Base-by-base conservation (phyloP, 805 yeast species). In the Groenewaldozyma salmanticensis region DNA sequence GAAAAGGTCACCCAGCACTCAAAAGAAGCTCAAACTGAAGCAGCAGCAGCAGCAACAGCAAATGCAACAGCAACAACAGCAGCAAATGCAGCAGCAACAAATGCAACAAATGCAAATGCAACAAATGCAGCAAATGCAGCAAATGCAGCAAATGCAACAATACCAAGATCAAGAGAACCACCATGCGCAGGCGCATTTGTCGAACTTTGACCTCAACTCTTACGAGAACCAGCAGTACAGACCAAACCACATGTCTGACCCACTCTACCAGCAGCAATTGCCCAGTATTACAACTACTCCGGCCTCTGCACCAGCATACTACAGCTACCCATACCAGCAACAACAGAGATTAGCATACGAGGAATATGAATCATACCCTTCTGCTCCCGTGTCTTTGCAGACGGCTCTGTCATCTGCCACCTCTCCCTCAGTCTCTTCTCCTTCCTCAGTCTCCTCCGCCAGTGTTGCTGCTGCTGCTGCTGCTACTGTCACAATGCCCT, bases 21-120 rank as follows among this genome's bases (percentile, higher is more conserved):
- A 31, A 31, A 31, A 7, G 44, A 34, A 2, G 15, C 35, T 4
- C 42, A 31, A 20, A 33, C 17, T 21, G 32, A 5, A 34, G 27
- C 45, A 33, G 6, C 35, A 33, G 6, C 44, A 33, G n/a, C n/a
- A n/a, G n/a, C n/a, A n/a, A n/a, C n/a, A n/a, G n/a, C n/a, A n/a
- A n/a, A n/a, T n/a, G n/a, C n/a, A n/a, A n/a, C n/a, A n/a, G n/a
- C n/a, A n/a, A n/a, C n/a, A n/a, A n/a, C n/a, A n/a, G n/a, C n/a
- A n/a, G n/a, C n/a, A n/a, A n/a, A n/a, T n/a, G n/a, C n/a, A n/a
- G n/a, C n/a, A n/a, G n/a, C n/a, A n/a, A n/a, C n/a, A n/a, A n/a
- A n/a, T n/a, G n/a, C n/a, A n/a, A n/a, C n/a, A n/a, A n/a, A n/a
- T n/a, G n/a, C n/a, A n/a, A n/a, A n/a, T n/a, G n/a, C n/a, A n/a